These are phyloP conservation scores for Metarhizium guizhouense DNA, from an alignment of 2,329 filamentous ascomycete species.

Conservation along the genomic window DNA sequence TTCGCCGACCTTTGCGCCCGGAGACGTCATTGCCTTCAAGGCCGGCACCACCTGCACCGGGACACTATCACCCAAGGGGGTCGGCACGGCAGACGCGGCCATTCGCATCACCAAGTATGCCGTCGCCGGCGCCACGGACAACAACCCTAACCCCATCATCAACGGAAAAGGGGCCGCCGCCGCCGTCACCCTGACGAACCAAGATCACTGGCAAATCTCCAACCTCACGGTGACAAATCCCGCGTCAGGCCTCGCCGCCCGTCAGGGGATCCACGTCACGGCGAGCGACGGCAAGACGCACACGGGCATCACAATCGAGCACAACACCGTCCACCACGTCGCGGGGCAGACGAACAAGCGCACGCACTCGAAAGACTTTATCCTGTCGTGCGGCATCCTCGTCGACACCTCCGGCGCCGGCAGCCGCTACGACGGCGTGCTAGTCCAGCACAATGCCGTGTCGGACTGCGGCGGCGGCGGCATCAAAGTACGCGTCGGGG, in stretches of 20 bases:
- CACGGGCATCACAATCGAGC: conserved; percentile 14
- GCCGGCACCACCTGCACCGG: conserved; percentile 12
- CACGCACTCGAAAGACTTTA: conserved; percentile 9
- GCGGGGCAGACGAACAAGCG: conserved; percentile 15
- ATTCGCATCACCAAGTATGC: conserved; percentile 14
- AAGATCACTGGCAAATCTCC: conserved; percentile 15
- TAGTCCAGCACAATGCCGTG: conserved; percentile 12
- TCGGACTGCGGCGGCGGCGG: conserved; percentile 16
- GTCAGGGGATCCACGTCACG: conserved; percentile 14
- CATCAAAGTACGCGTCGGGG: conserved; percentile 16
- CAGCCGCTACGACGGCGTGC: conserved; percentile 15
- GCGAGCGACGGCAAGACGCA: conserved; percentile 14
- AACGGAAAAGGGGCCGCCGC: conserved; percentile 12
- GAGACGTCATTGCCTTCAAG: conserved; percentile 13
- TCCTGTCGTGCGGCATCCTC: conserved; percentile 11
- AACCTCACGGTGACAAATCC: conserved; percentile 10
- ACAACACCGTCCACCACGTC: conserved; percentile 12
- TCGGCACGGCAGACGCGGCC: conserved; percentile 8
- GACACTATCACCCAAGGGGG: conserved; percentile 10
- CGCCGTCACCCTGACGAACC: conserved; percentile 13
- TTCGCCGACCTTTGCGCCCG: conserved; percentile 8
- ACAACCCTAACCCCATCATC: conserved; percentile 9
- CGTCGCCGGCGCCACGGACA: not conserved
- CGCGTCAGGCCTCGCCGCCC: conserved; percentile 6
- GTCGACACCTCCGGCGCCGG: conserved; percentile 1